Evolutionary conservation across 1,139 yeast species (phyloP).

Genomic region (Pneumocystis jirovecii): DNA sequence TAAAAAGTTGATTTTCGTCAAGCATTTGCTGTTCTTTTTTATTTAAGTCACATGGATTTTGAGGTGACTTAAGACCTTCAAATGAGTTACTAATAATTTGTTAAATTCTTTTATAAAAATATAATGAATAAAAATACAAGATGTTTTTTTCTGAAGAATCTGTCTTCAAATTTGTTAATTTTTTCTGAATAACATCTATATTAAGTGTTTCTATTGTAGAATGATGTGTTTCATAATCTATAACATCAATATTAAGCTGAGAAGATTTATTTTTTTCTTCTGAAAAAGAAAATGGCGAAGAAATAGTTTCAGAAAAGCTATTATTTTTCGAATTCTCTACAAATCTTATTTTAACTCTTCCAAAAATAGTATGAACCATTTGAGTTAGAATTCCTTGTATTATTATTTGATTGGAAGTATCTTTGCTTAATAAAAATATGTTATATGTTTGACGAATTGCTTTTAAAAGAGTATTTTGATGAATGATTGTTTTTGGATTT

Average conservation of each 20-base stretch:
- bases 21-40: slow-evolving; percentile 17
- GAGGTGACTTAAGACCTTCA: slow-evolving; percentile 17
- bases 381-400: slow-evolving; percentile 94
- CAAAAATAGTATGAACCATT: slow-evolving; percentile 73
- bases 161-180: not conserved
- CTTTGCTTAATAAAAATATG: slow-evolving; percentile 70
- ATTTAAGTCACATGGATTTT: slow-evolving; percentile 5
- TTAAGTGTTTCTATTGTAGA: not conserved
- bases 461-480: slow-evolving; percentile 74
- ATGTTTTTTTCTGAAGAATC: not conserved
- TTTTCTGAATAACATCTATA: not conserved
- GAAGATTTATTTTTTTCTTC: not conserved
- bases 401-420: slow-evolving; percentile 73
- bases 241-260: not conserved
- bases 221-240: not conserved
- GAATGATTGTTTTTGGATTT: slow-evolving; percentile 60
- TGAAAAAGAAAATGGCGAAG: not conserved
- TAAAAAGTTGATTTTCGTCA: slow-evolving; percentile 49
- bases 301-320: not conserved
- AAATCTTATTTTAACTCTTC: slow-evolving; percentile 27
- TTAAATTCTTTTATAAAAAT: slow-evolving; percentile 11
- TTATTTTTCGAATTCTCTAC: slow-evolving; percentile 27
- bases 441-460: slow-evolving; percentile 90
- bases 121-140: not conserved
- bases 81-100: slow-evolving; percentile 18